A percentile compares a stretch with the other conserved stretches of the same genome.
phyloP scores from a whole-genome alignment of 1,284 basidiomycete genomes.

The Boletus subluridellus region DNA sequence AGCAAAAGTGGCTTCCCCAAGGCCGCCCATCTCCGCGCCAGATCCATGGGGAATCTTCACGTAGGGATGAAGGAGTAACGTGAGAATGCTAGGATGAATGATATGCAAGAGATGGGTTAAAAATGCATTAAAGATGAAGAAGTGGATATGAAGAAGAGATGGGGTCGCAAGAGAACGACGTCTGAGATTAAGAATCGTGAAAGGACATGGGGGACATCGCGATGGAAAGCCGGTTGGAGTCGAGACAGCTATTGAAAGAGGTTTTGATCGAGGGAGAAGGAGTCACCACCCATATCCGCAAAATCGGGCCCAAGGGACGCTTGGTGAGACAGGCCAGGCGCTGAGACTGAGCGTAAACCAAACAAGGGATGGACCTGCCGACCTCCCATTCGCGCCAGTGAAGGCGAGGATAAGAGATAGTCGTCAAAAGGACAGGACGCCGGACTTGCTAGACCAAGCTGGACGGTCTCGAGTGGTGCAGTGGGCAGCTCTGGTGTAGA shows the following conservation, averaged over 20 bases:
- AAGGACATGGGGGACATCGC: conserved; percentile 8
- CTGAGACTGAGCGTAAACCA: conserved; percentile 38
- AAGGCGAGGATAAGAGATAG: conserved; percentile 22
- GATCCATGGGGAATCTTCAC: conserved; percentile 19
- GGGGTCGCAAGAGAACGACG: conserved; percentile 4
- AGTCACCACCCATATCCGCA: conserved; percentile 50
- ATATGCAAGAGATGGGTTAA: conserved; percentile 34
- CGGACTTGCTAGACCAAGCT: conserved; percentile 37
- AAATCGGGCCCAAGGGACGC: conserved; percentile 33
- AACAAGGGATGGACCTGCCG: conserved; percentile 21
- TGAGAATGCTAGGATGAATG: conserved; percentile 28
- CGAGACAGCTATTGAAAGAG: conserved; percentile 42
- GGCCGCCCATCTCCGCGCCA: conserved; percentile 10
- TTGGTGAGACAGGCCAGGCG: conserved; percentile 20
- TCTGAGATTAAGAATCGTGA: neutral
- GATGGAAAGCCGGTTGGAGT: neutral
- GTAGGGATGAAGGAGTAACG: conserved; percentile 18
- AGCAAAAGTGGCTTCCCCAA: conserved; percentile 12
- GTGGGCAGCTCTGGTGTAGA: conserved; percentile 51
- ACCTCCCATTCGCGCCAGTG: conserved; percentile 21
- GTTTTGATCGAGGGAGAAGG: conserved; percentile 41
- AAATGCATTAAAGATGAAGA: conserved; percentile 31
- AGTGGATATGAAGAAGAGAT: conserved; percentile 14
- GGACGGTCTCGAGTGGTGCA: conserved; percentile 44
- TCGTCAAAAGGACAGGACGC: conserved; percentile 29